Conservation (phyloP, 169 alveolate genomes). For the Plasmodium billcollinsi region DNA sequence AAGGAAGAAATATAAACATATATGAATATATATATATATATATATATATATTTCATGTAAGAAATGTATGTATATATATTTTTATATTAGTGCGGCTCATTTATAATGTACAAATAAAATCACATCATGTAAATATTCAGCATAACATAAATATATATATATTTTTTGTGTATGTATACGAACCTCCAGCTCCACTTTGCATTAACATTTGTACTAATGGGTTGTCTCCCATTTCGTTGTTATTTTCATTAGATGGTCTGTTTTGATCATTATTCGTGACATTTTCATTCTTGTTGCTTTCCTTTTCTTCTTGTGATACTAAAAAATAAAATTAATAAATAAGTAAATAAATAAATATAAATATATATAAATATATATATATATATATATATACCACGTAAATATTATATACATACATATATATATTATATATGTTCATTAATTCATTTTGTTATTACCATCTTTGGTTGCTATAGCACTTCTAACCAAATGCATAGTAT, state of each 20-base stretch:
- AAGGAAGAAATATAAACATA: neutral
- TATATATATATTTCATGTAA: neutral
- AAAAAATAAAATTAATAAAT: neutral
- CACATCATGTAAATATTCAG: neutral
- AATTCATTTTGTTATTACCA: conserved; percentile 69
- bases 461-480: conserved; percentile 84
- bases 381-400: conserved; percentile 10
- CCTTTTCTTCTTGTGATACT: conserved; percentile 33
- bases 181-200: conserved; percentile 74
- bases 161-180: no score
- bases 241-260: conserved; percentile 15
- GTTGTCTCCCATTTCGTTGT: conserved; percentile 27
- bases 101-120: neutral
- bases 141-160: neutral
- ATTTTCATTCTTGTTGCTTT: conserved; percentile 42
- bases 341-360: neutral
- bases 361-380: conserved; percentile 47
- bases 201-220: conserved; percentile 68
- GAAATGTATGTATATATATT: neutral
- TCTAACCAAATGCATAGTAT: conserved; percentile 92
- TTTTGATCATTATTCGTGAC: neutral
- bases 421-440: conserved; percentile 8
- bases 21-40: conserved; percentile 12
- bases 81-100: neutral
- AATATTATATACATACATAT: conserved; percentile 32